These are phyloP conservation scores for Otatea glauca DNA, from an alignment of 176 grass and related monocot genomes.

Conservation along the genomic window DNA sequence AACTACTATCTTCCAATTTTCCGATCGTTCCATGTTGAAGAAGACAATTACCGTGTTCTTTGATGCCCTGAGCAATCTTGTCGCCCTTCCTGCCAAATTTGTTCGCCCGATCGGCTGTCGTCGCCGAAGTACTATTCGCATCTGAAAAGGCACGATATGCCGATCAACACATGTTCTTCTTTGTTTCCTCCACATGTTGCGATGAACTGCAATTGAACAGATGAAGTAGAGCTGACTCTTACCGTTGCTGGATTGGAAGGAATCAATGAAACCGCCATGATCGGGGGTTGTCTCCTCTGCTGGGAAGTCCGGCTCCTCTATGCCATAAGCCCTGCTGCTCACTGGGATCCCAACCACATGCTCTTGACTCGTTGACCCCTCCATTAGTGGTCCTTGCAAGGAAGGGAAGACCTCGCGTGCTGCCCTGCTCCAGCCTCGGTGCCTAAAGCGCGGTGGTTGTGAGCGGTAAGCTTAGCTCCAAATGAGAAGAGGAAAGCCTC, in stretches of 20 bases:
- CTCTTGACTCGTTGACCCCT: slow-evolving; percentile 42
- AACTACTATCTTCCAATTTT: background rate
- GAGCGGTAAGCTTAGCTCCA: slow-evolving; percentile 47
- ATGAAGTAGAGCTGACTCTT: slow-evolving; percentile 27
- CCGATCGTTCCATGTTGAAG: background rate
- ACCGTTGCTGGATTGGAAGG: slow-evolving; percentile 53
- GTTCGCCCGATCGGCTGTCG: slow-evolving; percentile 39
- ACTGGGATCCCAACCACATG: slow-evolving; percentile 84
- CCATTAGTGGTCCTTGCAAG: slow-evolving; percentile 27
- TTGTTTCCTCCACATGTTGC: background rate
- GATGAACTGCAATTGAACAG: background rate
- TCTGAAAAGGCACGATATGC: slow-evolving; percentile 37
- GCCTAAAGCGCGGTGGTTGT: slow-evolving; percentile 48
- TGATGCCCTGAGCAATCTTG: slow-evolving; percentile 64
- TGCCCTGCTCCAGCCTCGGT: background rate
- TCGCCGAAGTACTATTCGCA: background rate
- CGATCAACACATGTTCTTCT: slow-evolving; percentile 24
- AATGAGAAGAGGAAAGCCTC: slow-evolving; percentile 24
- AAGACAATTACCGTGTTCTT: slow-evolving; percentile 67
- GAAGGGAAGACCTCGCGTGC: background rate
- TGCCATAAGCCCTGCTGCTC: slow-evolving; percentile 57
- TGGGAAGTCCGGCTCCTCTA: slow-evolving; percentile 64
- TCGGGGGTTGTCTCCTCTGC: slow-evolving; percentile 43
- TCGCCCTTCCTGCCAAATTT: slow-evolving; percentile 65
- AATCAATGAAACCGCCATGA: slow-evolving; percentile 18